Evolutionary conservation across 495 filamentous ascomycete species (phyloP).

Genomic region (Penicillium paxilli): DNA sequence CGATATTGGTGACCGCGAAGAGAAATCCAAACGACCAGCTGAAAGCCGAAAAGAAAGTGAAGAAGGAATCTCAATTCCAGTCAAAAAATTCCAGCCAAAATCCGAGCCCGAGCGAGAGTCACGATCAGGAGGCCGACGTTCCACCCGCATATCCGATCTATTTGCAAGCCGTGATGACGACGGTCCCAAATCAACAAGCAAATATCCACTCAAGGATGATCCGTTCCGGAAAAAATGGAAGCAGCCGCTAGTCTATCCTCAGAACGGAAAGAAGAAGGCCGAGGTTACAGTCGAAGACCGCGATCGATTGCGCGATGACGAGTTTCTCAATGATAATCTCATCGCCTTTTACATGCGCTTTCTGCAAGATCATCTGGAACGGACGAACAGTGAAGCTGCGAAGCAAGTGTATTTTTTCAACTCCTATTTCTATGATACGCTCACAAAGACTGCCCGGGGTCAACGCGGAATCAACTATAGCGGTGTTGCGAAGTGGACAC

Average conservation of each 20-base stretch:
- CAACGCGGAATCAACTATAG: constrained; percentile 70
- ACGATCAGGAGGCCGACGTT: constrained; percentile 28
- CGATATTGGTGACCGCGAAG: background rate
- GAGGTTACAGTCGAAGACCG: constrained; percentile 80
- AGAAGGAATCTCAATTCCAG: constrained; percentile 28
- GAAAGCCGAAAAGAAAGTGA: background rate
- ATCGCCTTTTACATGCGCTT: constrained; percentile 83
- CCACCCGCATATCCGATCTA: constrained; percentile 1
- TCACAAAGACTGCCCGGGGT: constrained; percentile 59
- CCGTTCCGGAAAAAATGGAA: constrained; percentile 30
- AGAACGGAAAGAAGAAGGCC: constrained; percentile 65
- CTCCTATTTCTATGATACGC: constrained; percentile 82
- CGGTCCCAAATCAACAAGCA: constrained; percentile 6
- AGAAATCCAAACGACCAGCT: constrained; percentile 1
- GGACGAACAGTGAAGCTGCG: constrained; percentile 54
- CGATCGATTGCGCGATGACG: constrained; percentile 73
- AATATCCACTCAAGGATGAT: constrained; percentile 10
- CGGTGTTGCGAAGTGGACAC: constrained; percentile 85
- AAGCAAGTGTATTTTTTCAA: constrained; percentile 83
- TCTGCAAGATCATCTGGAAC: constrained; percentile 63
- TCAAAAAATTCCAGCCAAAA: constrained; percentile 20
- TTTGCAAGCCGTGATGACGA: constrained; percentile 5
- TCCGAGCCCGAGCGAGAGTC: constrained; percentile 21
- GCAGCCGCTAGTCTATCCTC: constrained; percentile 69
- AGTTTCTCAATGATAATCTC: constrained; percentile 91